Base-by-base conservation (phyloP, 345 rosid species). In the Barbarea vulgaris region DNA sequence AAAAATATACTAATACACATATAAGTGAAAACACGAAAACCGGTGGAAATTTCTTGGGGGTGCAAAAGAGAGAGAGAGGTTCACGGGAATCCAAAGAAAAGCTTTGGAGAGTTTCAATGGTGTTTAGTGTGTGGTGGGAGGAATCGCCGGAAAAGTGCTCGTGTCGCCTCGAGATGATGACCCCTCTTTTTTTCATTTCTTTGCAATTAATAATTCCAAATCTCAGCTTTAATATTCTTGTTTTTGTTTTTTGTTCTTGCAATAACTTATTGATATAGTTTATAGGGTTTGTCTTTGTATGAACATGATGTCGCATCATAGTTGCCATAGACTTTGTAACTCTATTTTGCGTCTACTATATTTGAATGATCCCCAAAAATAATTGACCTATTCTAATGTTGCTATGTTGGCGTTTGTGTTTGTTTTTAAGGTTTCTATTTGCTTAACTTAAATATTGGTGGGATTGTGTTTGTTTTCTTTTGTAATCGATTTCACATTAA, bases 101-200 rank as follows among this genome's bases (percentile, higher is more conserved):
- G 55, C 69, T n/a, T 41, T 80, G 81, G 84, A 81, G 86, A 78
- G 81, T 85, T 81, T 87, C 87, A 72, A 84, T 64, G 85, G 70
- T 44, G 63, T 57, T 76, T 21, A 28, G 82, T 89, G 88, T 76
- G 50, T 64, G 79, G 83, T 88, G 87, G 90, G 96, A 92, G 88
- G 88, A 92, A 87, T 85, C 93, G 86, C 93, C 89, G 89, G 96
- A 87, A 89, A 92, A 89, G 93, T 89, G 93, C 89, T 84, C 96
- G 92, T 86, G 97, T 88, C 92, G 85, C 92, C 96, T 89, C 88
- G 96, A 82, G 77, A 77, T 70, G 55, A 62, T n/a, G n/a, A n/a
- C n/a, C 22, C 34, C 28, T 24, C 39, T 53, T 22, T 34, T 17
- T 34, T 18, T 53, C 58, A 27, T 8, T 51, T 33, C 25, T 42